Evolutionary conservation across 2,329 filamentous ascomycete genomes (phyloP).

Genomic region (Hymenoscyphus repandus): DNA sequence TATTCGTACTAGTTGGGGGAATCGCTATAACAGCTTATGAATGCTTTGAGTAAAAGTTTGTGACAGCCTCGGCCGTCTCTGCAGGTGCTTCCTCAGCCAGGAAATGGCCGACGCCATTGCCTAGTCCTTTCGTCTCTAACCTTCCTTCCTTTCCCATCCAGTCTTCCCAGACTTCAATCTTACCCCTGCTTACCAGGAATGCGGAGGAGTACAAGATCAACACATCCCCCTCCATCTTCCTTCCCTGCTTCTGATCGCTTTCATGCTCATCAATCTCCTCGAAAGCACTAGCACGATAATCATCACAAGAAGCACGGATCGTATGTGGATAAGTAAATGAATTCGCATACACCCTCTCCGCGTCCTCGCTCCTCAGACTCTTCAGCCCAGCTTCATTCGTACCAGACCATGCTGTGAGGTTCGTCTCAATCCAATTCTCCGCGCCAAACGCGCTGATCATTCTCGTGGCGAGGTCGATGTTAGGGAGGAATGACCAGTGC

Average conservation of each 20-base stretch:
- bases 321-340: constrained; percentile 39
- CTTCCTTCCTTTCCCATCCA: constrained; percentile 37
- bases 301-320: constrained; percentile 39
- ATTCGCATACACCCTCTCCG: constrained; percentile 39
- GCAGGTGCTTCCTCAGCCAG: constrained; percentile 41
- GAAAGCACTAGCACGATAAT: constrained; percentile 41
- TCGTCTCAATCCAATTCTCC: constrained; percentile 33
- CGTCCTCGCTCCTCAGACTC: constrained; percentile 31
- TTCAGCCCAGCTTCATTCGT: constrained; percentile 18
- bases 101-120: constrained; percentile 40
- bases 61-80: constrained; percentile 24
- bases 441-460: constrained; percentile 40
- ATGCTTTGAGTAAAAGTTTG: constrained; percentile 8
- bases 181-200: constrained; percentile 38
- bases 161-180: constrained; percentile 40
- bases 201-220: constrained; percentile 40
- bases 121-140: constrained; percentile 29
- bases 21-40: too few relatives aligned
- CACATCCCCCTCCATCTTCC: constrained; percentile 38
- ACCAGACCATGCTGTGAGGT: constrained; percentile 31
- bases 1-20: too few relatives aligned
- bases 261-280: constrained; percentile 40
- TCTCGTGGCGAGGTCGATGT: constrained; percentile 37
- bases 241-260: constrained; percentile 39
- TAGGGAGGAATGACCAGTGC: constrained; percentile 48